Conservation (phyloP, 2,329 filamentous ascomycete species). For the Colletotrichum shisoi region DNA sequence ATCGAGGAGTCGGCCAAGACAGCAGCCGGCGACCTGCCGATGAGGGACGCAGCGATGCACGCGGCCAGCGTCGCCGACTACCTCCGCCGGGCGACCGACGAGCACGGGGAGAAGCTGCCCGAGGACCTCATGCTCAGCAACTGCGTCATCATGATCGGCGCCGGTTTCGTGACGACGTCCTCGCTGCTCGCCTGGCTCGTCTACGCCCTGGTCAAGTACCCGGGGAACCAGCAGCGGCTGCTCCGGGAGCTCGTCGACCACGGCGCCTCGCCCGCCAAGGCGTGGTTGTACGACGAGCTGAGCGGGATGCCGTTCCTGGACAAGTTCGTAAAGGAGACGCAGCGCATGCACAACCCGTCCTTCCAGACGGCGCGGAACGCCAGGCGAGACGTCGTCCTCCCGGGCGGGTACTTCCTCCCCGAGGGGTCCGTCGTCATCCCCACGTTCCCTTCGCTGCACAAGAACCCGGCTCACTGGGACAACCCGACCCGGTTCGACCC, state of each 20-base stretch:
- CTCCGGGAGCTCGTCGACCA: constrained; percentile 16
- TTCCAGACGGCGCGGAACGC: constrained; percentile 29
- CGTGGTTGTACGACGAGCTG: constrained; percentile 20
- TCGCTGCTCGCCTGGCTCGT: constrained; percentile 22
- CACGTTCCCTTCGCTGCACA: constrained; percentile 21
- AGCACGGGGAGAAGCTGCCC: neutral
- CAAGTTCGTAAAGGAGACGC: constrained; percentile 25
- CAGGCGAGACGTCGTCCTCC: constrained; percentile 10
- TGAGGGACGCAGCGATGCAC: constrained; percentile 19
- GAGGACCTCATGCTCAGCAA: constrained; percentile 21
- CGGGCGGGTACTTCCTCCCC: constrained; percentile 18
- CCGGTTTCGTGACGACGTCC: constrained; percentile 23
- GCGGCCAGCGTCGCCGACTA: constrained; percentile 27
- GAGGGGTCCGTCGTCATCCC: constrained; percentile 19
- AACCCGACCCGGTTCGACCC: constrained; percentile 21
- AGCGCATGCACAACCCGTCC: constrained; percentile 24
- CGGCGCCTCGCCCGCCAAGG: neutral
- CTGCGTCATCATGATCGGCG: constrained; percentile 25
- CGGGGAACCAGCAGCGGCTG: constrained; percentile 19
- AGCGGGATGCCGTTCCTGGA: constrained; percentile 20
- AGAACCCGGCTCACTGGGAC: constrained; percentile 18
- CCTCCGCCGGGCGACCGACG: constrained; percentile 10
- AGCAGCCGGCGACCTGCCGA: neutral
- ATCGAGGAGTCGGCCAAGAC: constrained; percentile 21
- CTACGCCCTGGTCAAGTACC: constrained; percentile 19